Conservation (phyloP, 192 early-diverging fungal species). For the Coemansia sp. region DNA sequence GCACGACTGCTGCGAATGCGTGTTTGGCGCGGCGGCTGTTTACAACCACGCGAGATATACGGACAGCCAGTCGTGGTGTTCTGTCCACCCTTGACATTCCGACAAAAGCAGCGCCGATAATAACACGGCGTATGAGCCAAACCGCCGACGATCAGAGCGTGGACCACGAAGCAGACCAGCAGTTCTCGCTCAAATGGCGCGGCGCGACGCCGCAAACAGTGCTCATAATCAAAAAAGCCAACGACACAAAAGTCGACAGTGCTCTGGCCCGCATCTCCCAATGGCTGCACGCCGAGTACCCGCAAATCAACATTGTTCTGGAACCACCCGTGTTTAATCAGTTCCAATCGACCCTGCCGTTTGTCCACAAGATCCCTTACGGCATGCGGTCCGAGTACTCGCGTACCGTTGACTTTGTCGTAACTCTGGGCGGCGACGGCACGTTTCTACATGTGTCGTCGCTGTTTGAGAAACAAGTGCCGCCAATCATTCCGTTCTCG, state of each 20-base stretch:
- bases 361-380: slow-evolving; percentile 27
- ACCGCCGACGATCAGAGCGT: slow-evolving; percentile 1
- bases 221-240: slow-evolving; percentile 79
- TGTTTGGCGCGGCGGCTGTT: background rate
- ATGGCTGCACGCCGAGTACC: slow-evolving; percentile 69
- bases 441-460: slow-evolving; percentile 92
- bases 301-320: slow-evolving; percentile 68
- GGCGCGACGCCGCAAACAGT: slow-evolving; percentile 64
- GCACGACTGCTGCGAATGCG: background rate
- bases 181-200: slow-evolving; percentile 22
- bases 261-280: slow-evolving; percentile 67
- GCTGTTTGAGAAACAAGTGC: slow-evolving; percentile 82
- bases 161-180: slow-evolving; percentile 31
- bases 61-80: background rate
- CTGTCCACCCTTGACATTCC: slow-evolving; percentile 32
- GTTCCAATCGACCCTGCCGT: slow-evolving; percentile 43
- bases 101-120: slow-evolving; percentile 32
- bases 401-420: slow-evolving; percentile 79
- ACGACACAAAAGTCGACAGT: slow-evolving; percentile 63
- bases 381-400: slow-evolving; percentile 61
- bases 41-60: background rate
- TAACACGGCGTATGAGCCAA: slow-evolving; percentile 11
- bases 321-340: slow-evolving; percentile 64
- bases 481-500: slow-evolving; percentile 92
- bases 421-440: slow-evolving; percentile 96